Conservation (phyloP, 2,329 filamentous ascomycete species). For the Curvularia verruculosa region DNA sequence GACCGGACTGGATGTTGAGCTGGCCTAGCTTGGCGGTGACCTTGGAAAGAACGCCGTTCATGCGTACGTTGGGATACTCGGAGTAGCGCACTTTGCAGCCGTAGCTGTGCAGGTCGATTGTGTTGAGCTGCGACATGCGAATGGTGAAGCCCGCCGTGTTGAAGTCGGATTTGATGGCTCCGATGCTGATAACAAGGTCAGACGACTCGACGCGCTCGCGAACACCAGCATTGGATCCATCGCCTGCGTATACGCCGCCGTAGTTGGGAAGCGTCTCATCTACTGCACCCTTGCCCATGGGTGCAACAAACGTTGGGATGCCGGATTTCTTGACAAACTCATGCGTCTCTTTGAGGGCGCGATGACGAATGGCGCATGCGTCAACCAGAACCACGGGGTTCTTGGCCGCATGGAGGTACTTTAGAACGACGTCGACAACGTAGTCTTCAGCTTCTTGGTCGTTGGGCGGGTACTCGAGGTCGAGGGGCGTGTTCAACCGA, state of each 20-base stretch:
- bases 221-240: conserved; percentile 70
- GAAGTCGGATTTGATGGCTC: conserved; percentile 75
- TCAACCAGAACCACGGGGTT: conserved; percentile 82
- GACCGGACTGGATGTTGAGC: conserved; percentile 61
- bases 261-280: conserved; percentile 78
- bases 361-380: conserved; percentile 79
- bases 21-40: conserved; percentile 64
- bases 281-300: conserved; percentile 87
- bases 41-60: conserved; percentile 78
- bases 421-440: conserved; percentile 79
- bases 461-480: conserved; percentile 69
- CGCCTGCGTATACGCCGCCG: conserved; percentile 85
- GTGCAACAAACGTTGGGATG: conserved; percentile 83
- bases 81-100: conserved; percentile 77
- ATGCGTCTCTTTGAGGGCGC: conserved; percentile 74
- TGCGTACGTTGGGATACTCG: conserved; percentile 76
- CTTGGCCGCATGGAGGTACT: conserved; percentile 73
- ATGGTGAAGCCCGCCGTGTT: conserved; percentile 86
- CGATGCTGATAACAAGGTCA: conserved; percentile 74
- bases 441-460: conserved; percentile 76
- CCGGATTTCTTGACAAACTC: conserved; percentile 73
- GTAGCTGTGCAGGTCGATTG: conserved; percentile 81
- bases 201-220: conserved; percentile 69
- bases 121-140: conserved; percentile 74
- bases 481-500: conserved; percentile 71